These are phyloP conservation scores for Gossypium ekmanianum DNA, from an alignment of 345 rosid genomes.

Conservation along the genomic window DNA sequence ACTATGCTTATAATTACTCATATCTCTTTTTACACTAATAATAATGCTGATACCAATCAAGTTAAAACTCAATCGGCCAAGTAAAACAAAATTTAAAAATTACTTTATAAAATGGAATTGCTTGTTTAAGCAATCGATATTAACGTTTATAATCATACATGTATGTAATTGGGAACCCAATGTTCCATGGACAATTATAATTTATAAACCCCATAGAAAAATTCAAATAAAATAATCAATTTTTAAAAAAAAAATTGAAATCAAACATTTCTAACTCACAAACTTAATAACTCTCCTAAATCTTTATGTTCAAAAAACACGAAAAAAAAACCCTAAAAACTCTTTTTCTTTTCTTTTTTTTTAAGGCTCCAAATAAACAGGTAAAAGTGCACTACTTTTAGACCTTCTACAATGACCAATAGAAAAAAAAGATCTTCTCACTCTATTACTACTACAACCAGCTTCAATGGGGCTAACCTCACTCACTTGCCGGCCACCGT, in stretches of 20 bases:
- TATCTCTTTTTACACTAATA: fast-evolving
- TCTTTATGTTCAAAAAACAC: constrained; percentile 18
- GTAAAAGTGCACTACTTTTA: constrained; percentile 61
- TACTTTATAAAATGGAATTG: neutral
- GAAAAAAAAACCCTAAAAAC: constrained; percentile 2
- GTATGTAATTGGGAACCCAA: constrained; percentile 4
- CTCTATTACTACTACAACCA: constrained; percentile 42
- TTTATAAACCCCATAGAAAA: neutral
- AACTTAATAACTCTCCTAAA: constrained; percentile 24
- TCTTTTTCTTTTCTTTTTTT: neutral
- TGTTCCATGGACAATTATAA: neutral
- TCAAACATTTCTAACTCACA: constrained; percentile 23
- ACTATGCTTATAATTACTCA: too few relatives aligned
- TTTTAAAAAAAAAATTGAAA: constrained; percentile 14
- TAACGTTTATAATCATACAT: constrained; percentile 19
- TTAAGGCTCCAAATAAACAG: constrained; percentile 56
- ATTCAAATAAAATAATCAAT: constrained; percentile 18
- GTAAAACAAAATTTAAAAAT: neutral
- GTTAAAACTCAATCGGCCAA: too few relatives aligned
- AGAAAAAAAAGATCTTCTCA: constrained; percentile 62
- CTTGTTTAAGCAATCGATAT: constrained; percentile 12
- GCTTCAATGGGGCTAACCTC: constrained; percentile 37
- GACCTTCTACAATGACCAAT: constrained; percentile 65
- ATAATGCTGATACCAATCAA: fast-evolving
- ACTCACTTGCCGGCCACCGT: constrained; percentile 29